Conservation (phyloP, 2,329 filamentous ascomycete species). For the Chaetomium sp. region DNA sequence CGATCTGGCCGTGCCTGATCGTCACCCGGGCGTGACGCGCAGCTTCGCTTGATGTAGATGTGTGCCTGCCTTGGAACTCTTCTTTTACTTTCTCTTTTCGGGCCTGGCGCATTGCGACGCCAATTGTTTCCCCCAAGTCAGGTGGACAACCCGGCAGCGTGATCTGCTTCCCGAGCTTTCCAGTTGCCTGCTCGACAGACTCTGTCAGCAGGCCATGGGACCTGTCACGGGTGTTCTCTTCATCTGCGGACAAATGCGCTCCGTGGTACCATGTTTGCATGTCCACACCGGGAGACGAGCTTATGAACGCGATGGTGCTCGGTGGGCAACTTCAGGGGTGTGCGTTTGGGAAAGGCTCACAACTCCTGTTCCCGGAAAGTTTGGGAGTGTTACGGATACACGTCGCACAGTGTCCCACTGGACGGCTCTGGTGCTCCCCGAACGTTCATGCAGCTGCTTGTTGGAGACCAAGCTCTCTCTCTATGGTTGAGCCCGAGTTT, state of each 20-base stretch:
- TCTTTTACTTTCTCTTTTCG: neutral
- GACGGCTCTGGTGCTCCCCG: neutral
- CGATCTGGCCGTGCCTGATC: conserved; percentile 21
- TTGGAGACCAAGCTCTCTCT: neutral
- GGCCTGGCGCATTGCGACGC: conserved; percentile 12
- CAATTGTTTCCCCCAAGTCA: conserved; percentile 19
- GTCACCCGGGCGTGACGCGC: neutral
- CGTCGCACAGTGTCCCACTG: neutral
- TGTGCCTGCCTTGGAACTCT: neutral
- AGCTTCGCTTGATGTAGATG: neutral
- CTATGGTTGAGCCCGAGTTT: neutral
- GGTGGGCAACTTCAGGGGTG: neutral
- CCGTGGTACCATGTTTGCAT: neutral
- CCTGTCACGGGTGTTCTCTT: conserved; percentile 20
- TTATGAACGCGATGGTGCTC: neutral
- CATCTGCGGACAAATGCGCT: too few relatives aligned
- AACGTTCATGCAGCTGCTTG: neutral
- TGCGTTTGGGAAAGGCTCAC: neutral
- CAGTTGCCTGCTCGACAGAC: conserved; percentile 4
- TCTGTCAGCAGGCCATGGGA: conserved; percentile 15
- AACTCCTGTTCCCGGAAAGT: neutral
- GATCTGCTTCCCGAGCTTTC: conserved; percentile 31
- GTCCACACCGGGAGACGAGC: neutral
- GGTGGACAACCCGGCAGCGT: conserved; percentile 29
- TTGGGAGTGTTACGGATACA: neutral